Base-by-base conservation (phyloP, 495 filamentous ascomycete genomes). In the Penicillium arizonense region DNA sequence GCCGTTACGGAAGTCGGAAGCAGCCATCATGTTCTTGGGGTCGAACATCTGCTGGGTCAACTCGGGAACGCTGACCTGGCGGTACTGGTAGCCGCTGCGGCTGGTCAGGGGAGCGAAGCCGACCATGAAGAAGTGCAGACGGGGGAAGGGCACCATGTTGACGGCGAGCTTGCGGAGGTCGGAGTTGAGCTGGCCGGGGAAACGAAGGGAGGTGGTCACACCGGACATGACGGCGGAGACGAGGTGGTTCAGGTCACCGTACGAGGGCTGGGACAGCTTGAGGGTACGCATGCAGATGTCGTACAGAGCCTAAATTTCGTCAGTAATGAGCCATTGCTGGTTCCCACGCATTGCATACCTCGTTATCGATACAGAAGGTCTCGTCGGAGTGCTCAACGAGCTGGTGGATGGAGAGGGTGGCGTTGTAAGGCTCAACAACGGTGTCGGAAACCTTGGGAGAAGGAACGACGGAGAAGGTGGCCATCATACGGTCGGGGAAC, bases 1-100 rank as follows among this genome's bases (percentile, higher is more conserved):
- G 67, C 94, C 94, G 74, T 99, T 99, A 64, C 94, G 88, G 89
- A 99, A 99, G 81, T 99, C 94, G 47, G 91, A 94, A 50, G 94
- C 94, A 76, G 94, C 94, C 94, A 99, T 99, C 94, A 99, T 99
- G 85, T 99, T 99, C 89, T 99, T 99, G 68, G 94, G 94, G 82
- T 99, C 94, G 82, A 90, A 99, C 91, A 99, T 99, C 77, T 99
- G 94, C 82, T 99, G 94, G 69, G 94, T 99, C 75, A 99, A 84
- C 83, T 99, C 94, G 32, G 95, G 94, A 54, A 99, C 94, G 69
- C 85, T 89, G 73, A 99, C 87, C 57, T 95, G 91, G 71, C 94
- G 95, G 94, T 97, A 99, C 56, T 86, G 87, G 83, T 91, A 70
- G 64, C 92, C 85, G 67, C 92, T 91, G 75, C 94, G 91, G 83